Percentiles rank a stretch among this genome's conserved stretches.
Evolutionary conservation across 345 rosid species (phyloP).

Genomic region (Euphorbia tirucalli): DNA sequence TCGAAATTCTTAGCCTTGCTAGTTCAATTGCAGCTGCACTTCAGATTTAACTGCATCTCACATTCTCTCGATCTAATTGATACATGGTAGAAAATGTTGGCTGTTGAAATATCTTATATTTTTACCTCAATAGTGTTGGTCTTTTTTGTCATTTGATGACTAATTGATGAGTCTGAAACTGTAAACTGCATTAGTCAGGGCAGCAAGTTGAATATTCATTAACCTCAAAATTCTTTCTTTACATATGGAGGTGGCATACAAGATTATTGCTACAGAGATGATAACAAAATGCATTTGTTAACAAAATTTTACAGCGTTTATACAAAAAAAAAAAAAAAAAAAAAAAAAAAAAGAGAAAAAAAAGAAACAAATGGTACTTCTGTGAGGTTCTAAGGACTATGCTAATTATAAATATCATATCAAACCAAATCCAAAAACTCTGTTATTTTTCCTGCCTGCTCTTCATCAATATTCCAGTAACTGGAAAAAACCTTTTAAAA

Average conservation of each 20-base stretch:
- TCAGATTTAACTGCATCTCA: constrained; percentile 40
- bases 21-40: constrained; percentile 81
- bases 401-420: background rate
- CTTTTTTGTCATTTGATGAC: background rate
- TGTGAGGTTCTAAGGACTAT: too few relatives aligned
- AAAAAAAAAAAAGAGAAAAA: too few relatives aligned
- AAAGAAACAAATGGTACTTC: too few relatives aligned
- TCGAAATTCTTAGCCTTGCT: constrained; percentile 90
- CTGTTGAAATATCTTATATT: background rate
- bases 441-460: background rate
- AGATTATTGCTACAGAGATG: too few relatives aligned
- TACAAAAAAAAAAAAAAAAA: too few relatives aligned
- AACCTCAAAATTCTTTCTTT: too few relatives aligned
- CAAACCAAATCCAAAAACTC: background rate
- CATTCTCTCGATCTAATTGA: background rate
- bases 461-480: background rate
- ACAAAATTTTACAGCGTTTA: too few relatives aligned
- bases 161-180: background rate
- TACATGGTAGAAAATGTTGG: background rate
- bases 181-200: background rate
- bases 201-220: too few relatives aligned
- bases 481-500: background rate
- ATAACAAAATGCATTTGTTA: too few relatives aligned
- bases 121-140: background rate
- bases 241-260: too few relatives aligned